Base-by-base conservation (phyloP, 2,329 filamentous ascomycete species). In the Penicillium brasilianum region DNA sequence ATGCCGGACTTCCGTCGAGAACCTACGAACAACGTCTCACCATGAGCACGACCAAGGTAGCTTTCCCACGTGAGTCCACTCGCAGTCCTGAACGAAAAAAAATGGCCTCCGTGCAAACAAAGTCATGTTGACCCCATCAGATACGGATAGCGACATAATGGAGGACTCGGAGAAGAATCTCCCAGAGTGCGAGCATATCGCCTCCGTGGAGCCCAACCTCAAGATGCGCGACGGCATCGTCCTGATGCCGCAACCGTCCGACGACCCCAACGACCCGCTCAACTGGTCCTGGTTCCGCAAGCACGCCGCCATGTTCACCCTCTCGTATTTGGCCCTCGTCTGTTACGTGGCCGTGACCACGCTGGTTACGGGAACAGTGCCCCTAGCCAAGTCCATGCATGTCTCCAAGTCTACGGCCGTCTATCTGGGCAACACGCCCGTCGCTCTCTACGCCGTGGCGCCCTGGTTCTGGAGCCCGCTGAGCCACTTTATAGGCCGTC, bases 221-320 rank as follows among this genome's bases (percentile, higher is more conserved):
- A 58, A 58, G 37, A 58, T 58, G 56, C 56, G 56, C 50, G 52
- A 66, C 30, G 63, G 61, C 43, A 54, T 64, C 43, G 28, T 59
- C 51, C 44, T 66, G 25, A 64, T 65, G 52, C 64, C 64, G 46
- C 59, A 64, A 28, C 64, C 64, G 22, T 62, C 62, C 20, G 59
- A 66, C 50, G 64, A 65, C 46, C 59, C 64, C 18, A 59, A 63
- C 25, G 64, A 65, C 53, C 62, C 59, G 20, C 59, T 66, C 25
- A 65, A 65, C 43, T 66, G 61, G 61, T 64, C 56, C 13, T 48
- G 39, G 56, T 58, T 53, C 30, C 48, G 56, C 48, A 58, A 58
- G 28, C 49, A 53, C 30, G 56, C 56, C 37, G 56, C 56, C 30
- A 48, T 58, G 49, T 58, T 58, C 49, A 58, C 56, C 48, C 46